phyloP scores from a whole-genome alignment of 1,139 yeast species.

The Protomyces macrosporus region DNA sequence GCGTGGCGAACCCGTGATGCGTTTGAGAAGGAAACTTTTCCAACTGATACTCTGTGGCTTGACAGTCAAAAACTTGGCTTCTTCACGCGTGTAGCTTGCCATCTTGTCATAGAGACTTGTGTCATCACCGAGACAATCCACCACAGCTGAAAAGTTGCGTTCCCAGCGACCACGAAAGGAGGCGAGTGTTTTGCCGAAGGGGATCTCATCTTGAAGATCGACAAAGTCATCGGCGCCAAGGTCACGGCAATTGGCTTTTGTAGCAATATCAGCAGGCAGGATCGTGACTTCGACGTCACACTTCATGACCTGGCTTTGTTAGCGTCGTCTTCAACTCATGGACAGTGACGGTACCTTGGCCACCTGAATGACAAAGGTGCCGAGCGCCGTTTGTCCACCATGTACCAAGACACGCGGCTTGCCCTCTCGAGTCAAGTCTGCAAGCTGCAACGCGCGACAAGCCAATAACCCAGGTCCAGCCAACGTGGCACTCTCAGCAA shows the following conservation, averaged over 20 bases:
- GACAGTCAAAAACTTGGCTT: constrained; percentile 10
- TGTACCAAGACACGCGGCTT: constrained; percentile 14
- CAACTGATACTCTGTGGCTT: constrained; percentile 9
- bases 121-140: constrained; percentile 17
- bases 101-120: constrained; percentile 10
- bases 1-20: constrained; percentile 9
- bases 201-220: constrained; percentile 2
- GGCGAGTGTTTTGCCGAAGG: constrained; percentile 15
- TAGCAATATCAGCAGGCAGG: neutral
- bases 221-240: constrained; percentile 13
- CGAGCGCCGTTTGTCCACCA: constrained; percentile 16
- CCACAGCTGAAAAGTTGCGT: constrained; percentile 16
- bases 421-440: constrained; percentile 1
- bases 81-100: constrained; percentile 13
- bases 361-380: constrained; percentile 12
- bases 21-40: constrained; percentile 5
- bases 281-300: constrained; percentile 16
- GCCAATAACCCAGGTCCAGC: constrained; percentile 21
- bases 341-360: neutral
- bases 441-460: constrained; percentile 14
- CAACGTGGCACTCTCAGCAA: constrained; percentile 8
- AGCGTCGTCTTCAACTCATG: neutral
- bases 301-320: constrained; percentile 1
- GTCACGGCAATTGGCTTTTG: neutral
- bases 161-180: constrained; percentile 21